Percentiles rank a stretch among this genome's conserved stretches.
These are phyloP conservation scores for Thamnidium elegans DNA, from an alignment of 192 early-diverging fungal genomes.

Conservation along the genomic window DNA sequence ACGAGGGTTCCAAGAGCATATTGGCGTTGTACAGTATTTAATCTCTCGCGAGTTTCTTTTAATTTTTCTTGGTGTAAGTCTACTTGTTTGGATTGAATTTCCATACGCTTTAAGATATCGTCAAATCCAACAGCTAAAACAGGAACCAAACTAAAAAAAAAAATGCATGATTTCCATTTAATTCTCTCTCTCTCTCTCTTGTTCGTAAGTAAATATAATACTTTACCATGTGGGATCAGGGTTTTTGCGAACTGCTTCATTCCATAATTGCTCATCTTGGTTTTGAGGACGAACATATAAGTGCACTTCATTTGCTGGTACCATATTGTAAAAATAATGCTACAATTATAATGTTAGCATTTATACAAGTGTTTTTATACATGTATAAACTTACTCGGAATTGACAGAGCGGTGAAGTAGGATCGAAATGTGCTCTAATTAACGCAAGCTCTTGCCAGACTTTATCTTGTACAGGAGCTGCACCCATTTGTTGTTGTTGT, in stretches of 20 bases:
- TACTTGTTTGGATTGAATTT: slow-evolving; percentile 66
- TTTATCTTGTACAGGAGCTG: slow-evolving; percentile 35
- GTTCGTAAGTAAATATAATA: no score
- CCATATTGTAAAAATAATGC: slow-evolving; percentile 96
- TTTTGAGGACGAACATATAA: slow-evolving; percentile 72
- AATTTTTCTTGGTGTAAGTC: slow-evolving; percentile 56
- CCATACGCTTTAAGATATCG: slow-evolving; percentile 84
- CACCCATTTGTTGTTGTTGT: slow-evolving; percentile 39
- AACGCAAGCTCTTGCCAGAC: slow-evolving; percentile 61
- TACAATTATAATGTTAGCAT: neutral
- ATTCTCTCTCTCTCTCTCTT: neutral
- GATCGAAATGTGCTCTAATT: slow-evolving; percentile 77
- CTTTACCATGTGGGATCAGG: slow-evolving; percentile 81
- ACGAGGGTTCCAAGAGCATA: slow-evolving; percentile 71
- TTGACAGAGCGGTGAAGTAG: slow-evolving; percentile 69
- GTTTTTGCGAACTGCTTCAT: slow-evolving; percentile 82
- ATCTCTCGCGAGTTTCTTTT: slow-evolving; percentile 55
- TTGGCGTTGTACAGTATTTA: slow-evolving; percentile 58
- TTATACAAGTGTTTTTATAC: neutral
- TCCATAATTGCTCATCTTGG: slow-evolving; percentile 68
- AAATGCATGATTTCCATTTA: neutral
- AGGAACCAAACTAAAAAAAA: slow-evolving; percentile 73
- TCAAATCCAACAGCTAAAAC: slow-evolving; percentile 88
- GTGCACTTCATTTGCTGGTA: slow-evolving; percentile 79
- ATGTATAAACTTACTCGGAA: slow-evolving; percentile 58